Base-by-base conservation (phyloP, 2,329 filamentous ascomycete genomes). In the Aspergillus glaucus region DNA sequence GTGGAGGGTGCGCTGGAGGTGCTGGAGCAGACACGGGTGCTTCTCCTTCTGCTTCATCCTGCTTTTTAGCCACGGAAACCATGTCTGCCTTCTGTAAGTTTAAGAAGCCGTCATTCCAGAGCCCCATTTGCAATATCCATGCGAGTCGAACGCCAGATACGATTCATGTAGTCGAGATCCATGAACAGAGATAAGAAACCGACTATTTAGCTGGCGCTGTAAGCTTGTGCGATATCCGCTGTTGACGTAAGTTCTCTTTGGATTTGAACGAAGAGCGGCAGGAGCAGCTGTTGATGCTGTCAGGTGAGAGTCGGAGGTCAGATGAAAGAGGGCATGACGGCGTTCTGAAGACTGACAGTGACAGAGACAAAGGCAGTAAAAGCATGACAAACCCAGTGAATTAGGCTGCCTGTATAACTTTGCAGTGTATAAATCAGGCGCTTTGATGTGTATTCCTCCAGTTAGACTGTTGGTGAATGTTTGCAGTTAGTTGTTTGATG, bases 291-390 rank as follows among this genome's bases (percentile, higher is more conserved):
- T 45, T 28, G 40, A 37, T 50, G 15, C 28, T 30, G 26, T 41
- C 45, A 50, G 45, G 19, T 47, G 45, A 30, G 24, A 26, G 15
- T 21, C 30, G 30, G 44, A 39, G 26, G 37, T 40, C 37, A 40
- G 37, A 40, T 40, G 37, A 40, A 19, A 40, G 7, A 19, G 17
- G 10, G 37, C 37, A 21, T 40, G 34, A 37, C 34, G 17, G 34
- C 34, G 17, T 9, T 15, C 17, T 17, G 15, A 12, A 19, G 15
- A 40, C 10, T 19, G 19, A 19, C 8, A 21, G 17, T 12, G 17
- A 10, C 37, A 28, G 26, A 28, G 26, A 28, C 4, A 12, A 30
- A 30, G 9, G 2, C 26, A 9, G 9, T 12, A 12, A 12, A 30
- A 1, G 3, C 8, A 30, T 30, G 26, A 30, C 26, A 9, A 30